Conservation (phyloP, 768 basidiomycete species). For the Mycena latifolia region DNA sequence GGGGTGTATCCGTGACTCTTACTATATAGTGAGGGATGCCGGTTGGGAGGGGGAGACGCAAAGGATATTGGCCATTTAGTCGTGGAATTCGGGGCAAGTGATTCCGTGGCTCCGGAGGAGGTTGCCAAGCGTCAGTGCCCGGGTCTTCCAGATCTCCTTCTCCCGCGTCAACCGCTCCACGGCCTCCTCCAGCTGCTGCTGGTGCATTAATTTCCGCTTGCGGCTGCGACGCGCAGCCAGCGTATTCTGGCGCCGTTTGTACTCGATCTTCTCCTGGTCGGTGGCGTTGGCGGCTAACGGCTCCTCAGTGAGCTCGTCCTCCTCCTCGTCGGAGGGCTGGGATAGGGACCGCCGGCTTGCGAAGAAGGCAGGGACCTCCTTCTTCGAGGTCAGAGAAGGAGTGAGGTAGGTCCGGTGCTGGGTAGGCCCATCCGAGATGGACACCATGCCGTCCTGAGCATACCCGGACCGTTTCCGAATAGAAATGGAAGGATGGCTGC, state of each 20-base stretch:
- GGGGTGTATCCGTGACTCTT: constrained; percentile 32
- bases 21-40: constrained; percentile 19
- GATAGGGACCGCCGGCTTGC: constrained; percentile 62
- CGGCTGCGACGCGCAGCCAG: constrained; percentile 76
- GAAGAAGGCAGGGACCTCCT: constrained; percentile 70
- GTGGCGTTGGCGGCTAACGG: constrained; percentile 43
- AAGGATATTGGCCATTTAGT: constrained; percentile 37
- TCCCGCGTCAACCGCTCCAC: constrained; percentile 60
- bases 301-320: constrained; percentile 51
- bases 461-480: constrained; percentile 26
- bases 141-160: constrained; percentile 65
- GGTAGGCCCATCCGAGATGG: constrained; percentile 67
- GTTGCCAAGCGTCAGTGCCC: constrained; percentile 53
- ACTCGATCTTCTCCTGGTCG: constrained; percentile 71
- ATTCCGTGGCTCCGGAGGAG: constrained; percentile 62
- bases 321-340: constrained; percentile 54
- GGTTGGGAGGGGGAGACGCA: not conserved
- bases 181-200: constrained; percentile 64
- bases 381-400: constrained; percentile 72
- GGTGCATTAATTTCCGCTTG: constrained; percentile 74
- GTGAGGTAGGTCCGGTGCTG: constrained; percentile 69
- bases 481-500: constrained; percentile 29
- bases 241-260: constrained; percentile 80
- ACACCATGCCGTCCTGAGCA: constrained; percentile 31
- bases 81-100: constrained; percentile 53